Percentiles rank a stretch among this genome's conserved stretches.
These are phyloP conservation scores for Plasmodium falciparum DNA, from an alignment of 169 alveolate genomes.

Conservation along the genomic window DNA sequence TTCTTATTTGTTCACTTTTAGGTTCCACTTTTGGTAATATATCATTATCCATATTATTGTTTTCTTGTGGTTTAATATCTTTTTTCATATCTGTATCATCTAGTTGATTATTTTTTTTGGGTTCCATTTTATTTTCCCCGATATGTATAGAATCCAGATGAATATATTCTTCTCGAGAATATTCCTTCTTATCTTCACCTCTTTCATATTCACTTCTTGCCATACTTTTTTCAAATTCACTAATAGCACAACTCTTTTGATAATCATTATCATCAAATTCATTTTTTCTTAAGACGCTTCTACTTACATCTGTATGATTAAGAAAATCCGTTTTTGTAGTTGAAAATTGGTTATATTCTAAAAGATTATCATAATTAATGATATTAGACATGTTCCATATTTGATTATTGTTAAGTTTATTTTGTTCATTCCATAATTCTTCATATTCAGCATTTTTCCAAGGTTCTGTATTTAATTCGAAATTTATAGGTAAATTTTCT, in stretches of 20 bases:
- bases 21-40: no score
- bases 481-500: slow-evolving; percentile 50
- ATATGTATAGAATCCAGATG: no score
- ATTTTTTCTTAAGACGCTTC: neutral
- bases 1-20: no score
- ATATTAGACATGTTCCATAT: slow-evolving; percentile 67
- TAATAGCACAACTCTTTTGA: neutral
- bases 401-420: slow-evolving; percentile 49
- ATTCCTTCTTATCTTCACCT: neutral
- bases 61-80: no score
- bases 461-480: slow-evolving; percentile 46
- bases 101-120: no score
- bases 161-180: no score
- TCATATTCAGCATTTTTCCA: slow-evolving; percentile 34
- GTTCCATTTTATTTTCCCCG: no score
- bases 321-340: slow-evolving; percentile 12
- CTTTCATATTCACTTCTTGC: neutral
- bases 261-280: neutral
- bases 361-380: slow-evolving; percentile 2
- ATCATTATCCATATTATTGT: no score
- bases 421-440: slow-evolving; percentile 65
- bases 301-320: neutral
- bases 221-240: no score
- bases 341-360: slow-evolving; percentile 22
- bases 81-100: no score